A percentile compares a stretch with the other conserved stretches of the same genome.
phyloP scores from a whole-genome alignment of 495 filamentous ascomycete species.

The Penicillium simplicissimum region DNA sequence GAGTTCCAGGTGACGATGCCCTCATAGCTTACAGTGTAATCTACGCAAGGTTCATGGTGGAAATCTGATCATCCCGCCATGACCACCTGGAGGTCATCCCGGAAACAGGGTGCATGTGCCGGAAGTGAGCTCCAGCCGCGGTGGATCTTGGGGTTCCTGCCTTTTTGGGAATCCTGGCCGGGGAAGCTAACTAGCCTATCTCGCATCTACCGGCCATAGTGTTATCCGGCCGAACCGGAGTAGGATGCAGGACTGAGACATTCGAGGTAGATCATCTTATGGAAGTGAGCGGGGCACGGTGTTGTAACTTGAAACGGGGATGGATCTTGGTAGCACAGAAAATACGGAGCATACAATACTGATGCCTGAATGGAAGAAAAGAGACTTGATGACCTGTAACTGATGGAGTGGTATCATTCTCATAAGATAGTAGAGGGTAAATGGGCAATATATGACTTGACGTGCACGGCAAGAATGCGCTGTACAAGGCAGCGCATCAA shows the following conservation, averaged over 20 bases:
- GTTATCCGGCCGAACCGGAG: background rate
- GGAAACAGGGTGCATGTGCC: background rate
- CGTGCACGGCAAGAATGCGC: background rate
- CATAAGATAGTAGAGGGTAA: background rate
- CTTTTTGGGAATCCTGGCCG: conserved; percentile 15
- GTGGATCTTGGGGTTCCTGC: conserved; percentile 5
- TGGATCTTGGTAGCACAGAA: background rate
- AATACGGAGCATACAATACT: background rate
- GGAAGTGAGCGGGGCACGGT: too few relatives aligned
- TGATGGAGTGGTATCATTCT: background rate
- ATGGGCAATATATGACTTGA: background rate
- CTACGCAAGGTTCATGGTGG: background rate
- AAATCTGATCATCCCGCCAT: conserved; percentile 1
- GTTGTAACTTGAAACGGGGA: background rate
- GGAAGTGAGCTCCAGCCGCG: background rate
- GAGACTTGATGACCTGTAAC: background rate
- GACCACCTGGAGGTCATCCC: background rate
- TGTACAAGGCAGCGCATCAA: background rate
- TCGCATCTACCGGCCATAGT: background rate
- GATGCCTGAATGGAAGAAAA: background rate
- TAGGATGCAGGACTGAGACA: background rate
- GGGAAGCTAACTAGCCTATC: background rate
- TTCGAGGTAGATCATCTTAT: background rate
- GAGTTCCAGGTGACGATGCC: too few relatives aligned
- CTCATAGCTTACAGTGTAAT: background rate